Base-by-base conservation (phyloP, 441 rosid genomes). In the Populus hybrid region DNA sequence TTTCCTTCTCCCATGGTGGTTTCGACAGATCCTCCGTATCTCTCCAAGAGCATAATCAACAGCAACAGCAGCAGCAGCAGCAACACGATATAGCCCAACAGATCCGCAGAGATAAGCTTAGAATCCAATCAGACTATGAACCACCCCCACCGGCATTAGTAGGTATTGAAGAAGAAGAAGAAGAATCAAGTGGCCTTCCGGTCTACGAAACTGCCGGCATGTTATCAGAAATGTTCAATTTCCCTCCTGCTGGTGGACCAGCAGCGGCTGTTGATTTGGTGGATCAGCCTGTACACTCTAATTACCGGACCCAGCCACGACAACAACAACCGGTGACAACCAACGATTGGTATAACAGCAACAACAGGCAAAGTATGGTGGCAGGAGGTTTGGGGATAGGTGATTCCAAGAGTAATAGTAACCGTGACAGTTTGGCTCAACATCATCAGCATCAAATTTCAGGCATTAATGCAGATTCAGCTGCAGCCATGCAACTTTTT, bases 171-270 rank as follows among this genome's bases (percentile, higher is more conserved):
- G 32, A 30, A 30, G 92, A 80, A 70, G 89, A 82, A 35, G 94
- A 89, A 75, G 91, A 88, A 76, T 80, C 92, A 35, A 77, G 72
- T 63, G 85, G 84, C 10, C 84, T 89, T 74, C 95, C 96, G 32
- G 94, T 81, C 18, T 93, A 95, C 32, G 95, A 92, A 83, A 83
- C 92, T 0, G 89, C 93, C 72, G 98, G 98, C 28, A 92, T 95
- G 92, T 80, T 92, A 82, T 94, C 98, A 4, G 99, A 95, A 81
- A 95, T 92, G 99, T 91, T 95, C 84, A 91, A 87, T 86, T 92
- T 91, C 72, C 86, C 95, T 54, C 63, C 88, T 8, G 88, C 88
- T 6, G 88, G 88, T 8, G 89, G 85, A 6, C 80, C 81, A 11
- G 65, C 71, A 24, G 74, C 87, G 11, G 82, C 88, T 20, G 73